Evolutionary conservation across 2,329 filamentous ascomycete species (phyloP), one percentile per base, ranked within the genome.

Genomic region (Uncinocarpus reesii): DNA sequence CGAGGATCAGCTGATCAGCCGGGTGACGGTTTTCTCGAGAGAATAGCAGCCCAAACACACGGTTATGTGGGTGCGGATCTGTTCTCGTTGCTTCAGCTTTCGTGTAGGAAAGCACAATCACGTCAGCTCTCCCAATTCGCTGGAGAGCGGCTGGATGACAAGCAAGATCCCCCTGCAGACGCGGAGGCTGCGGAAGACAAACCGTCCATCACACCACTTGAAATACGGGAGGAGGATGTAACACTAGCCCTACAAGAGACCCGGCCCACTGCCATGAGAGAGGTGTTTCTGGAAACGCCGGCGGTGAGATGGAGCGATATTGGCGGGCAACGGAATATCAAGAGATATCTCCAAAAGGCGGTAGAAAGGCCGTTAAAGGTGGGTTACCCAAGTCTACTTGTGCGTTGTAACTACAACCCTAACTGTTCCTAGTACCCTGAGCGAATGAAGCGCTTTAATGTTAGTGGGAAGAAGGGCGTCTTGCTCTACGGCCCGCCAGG

Each of bases 401-500:
- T 29, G 2, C 32, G 16, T 11, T 24, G 5, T 23, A 7, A 13
- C 26, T 29, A 18, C 24, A 36, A 42, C 28, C 4, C 7, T 28
- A 11, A 29, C 29, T 18, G 8, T 38, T 43, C 6, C 15, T 52
- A 78, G 65, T 65, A 74, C 48, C 70, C 74, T 2, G 70, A 74
- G 38, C 60, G 70, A 24, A 73, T 80, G 65, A 64, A 65, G 45
- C 62, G 68, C 51, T 65, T 77, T 13, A 71, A 72, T 44, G 64
- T 75, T 20, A 75, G 75, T 26, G 80, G 82, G 0, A 82, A 83
- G 48, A 93, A 90, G 60, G 88, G 89, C 0, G 78, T 95, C 13
- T 74, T 96, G 5, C 76, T 96, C 2, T 95, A 95, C 63, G 90
- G 90, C 0, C 90, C 90, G 0, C 90, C 90, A 0, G 90, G 90